These are phyloP conservation scores for Chytriomyces sp. DNA, from an alignment of 192 early-diverging fungal species.

Conservation along the genomic window DNA sequence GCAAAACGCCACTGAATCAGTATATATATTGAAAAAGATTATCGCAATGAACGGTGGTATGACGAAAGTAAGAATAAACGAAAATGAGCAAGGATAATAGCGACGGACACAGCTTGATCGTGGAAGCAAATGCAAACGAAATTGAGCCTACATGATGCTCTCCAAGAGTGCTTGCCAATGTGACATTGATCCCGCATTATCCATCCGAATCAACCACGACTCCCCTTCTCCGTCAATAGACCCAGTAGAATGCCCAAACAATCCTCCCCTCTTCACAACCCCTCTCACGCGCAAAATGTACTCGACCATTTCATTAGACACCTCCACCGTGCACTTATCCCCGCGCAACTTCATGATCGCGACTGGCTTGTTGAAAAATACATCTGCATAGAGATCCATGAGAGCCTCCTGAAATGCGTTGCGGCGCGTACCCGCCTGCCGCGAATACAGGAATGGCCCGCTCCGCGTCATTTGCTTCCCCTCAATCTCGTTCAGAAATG, in stretches of 20 bases:
- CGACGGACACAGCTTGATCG: too few relatives aligned
- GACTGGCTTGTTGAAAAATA: not conserved
- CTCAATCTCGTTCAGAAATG: too few relatives aligned
- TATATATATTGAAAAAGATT: too few relatives aligned
- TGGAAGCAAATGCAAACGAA: too few relatives aligned
- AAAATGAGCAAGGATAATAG: too few relatives aligned
- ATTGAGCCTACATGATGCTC: too few relatives aligned
- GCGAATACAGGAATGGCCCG: not conserved
- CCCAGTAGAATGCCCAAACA: not conserved
- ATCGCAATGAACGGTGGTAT: too few relatives aligned
- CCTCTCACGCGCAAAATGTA: not conserved
- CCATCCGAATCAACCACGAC: not conserved
- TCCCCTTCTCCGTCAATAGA: not conserved
- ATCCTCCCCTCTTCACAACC: not conserved
- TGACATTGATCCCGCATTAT: too few relatives aligned
- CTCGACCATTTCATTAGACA: not conserved
- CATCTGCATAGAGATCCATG: not conserved
- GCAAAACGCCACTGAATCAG: too few relatives aligned
- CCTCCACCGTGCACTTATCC: not conserved
- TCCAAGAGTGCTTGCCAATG: too few relatives aligned
- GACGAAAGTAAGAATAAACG: too few relatives aligned
- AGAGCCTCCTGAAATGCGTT: not conserved
- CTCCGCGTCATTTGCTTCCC: not conserved
- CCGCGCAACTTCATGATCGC: not conserved
- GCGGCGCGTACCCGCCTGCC: not conserved